Percentiles rank a stretch among this genome's conserved stretches.
phyloP scores from a whole-genome alignment of 768 basidiomycete species.

The Termitomyces eurrhizus region DNA sequence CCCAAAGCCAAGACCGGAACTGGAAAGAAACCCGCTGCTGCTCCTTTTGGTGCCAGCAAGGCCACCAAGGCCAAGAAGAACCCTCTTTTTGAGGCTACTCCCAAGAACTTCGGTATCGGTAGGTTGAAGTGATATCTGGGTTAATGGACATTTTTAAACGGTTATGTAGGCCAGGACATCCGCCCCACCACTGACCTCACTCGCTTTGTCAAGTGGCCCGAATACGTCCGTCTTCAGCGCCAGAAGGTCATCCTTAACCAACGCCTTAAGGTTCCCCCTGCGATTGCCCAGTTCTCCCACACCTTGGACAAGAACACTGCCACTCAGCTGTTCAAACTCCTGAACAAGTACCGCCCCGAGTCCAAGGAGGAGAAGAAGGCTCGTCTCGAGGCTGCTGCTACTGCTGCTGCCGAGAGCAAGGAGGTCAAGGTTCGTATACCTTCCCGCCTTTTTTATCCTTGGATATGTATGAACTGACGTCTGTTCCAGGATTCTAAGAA shows the following conservation, averaged over 20 bases:
- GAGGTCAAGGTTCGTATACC: conserved; percentile 38
- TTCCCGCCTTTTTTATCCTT: background rate
- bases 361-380: conserved; percentile 97
- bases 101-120: conserved; percentile 98
- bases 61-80: conserved; percentile 78
- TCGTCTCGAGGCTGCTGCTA: conserved; percentile 76
- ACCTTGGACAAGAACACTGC: conserved; percentile 99
- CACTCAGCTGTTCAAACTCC: conserved; percentile 93
- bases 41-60: conserved; percentile 80
- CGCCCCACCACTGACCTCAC: conserved; percentile 87
- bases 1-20: conserved; percentile 69
- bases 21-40: conserved; percentile 82
- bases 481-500: conserved; percentile 76
- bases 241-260: conserved; percentile 98
- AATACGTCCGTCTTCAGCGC: conserved; percentile 95
- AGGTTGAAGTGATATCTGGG: conserved; percentile 18
- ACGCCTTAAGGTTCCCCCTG: conserved; percentile 96
- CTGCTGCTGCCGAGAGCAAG: conserved; percentile 73
- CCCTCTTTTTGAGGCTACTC: conserved; percentile 88
- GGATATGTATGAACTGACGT: background rate
- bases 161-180: conserved; percentile 78
- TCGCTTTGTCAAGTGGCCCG: conserved; percentile 99
- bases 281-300: conserved; percentile 96
- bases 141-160: background rate
- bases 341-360: conserved; percentile 97